Conservation (phyloP, 1,284 basidiomycete species). For the Pascua guehoae region DNA sequence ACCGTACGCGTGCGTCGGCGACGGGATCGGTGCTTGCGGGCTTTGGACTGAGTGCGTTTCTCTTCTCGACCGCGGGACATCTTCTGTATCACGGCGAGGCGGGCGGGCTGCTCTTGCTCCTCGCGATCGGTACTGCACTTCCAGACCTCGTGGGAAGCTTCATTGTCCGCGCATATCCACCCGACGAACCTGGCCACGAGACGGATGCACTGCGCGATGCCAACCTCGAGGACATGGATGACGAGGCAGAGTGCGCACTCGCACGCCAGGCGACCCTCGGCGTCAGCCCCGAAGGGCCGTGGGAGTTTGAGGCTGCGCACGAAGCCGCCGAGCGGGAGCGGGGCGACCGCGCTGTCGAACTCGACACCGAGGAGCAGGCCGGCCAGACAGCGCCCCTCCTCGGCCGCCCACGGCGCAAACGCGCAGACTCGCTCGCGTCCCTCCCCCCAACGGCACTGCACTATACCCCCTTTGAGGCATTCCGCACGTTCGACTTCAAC, state of each 20-base stretch:
- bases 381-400: neutral
- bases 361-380: neutral
- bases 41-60: constrained; percentile 78
- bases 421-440: constrained; percentile 22
- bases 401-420: neutral
- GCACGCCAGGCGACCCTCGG: constrained; percentile 9
- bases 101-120: constrained; percentile 63
- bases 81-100: constrained; percentile 66
- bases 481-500: constrained; percentile 63
- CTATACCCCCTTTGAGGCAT: constrained; percentile 27
- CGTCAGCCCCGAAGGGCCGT: neutral
- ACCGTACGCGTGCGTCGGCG: constrained; percentile 58
- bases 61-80: constrained; percentile 68
- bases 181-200: constrained; percentile 16
- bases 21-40: constrained; percentile 72
- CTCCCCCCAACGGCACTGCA: constrained; percentile 25
- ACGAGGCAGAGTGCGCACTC: constrained; percentile 9
- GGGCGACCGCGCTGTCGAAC: neutral
- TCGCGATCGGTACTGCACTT: constrained; percentile 65
- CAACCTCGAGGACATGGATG: constrained; percentile 13
- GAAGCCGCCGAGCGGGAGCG: neutral
- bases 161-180: constrained; percentile 60
- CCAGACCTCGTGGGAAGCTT: constrained; percentile 67
- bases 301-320: neutral
- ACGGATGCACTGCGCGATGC: constrained; percentile 21